Base-by-base conservation (phyloP, 768 basidiomycete genomes). In the Hebeloma cylindrosporum region DNA sequence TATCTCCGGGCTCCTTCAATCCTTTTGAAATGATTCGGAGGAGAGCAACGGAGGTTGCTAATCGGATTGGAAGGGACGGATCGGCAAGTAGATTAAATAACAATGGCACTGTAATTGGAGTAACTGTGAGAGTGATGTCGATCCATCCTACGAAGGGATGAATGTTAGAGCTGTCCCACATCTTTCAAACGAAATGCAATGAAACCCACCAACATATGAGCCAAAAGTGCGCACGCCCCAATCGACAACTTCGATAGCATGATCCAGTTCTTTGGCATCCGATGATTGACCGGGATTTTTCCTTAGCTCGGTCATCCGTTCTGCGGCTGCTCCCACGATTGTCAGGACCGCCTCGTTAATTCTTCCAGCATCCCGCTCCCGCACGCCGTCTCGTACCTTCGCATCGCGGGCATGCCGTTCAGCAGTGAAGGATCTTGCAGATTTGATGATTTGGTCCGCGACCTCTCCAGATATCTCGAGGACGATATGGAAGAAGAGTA, bases 401-500 rank as follows among this genome's bases (percentile, higher is more conserved):
- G 72, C 82, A 68, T 99, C 96, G 43, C 93, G 81, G 33, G 76
- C 71, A 60, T 92, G 84, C 36, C 96, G 79, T 37, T 73, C 79
- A 6, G 74, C 68, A 42, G 73, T 82, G 61, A 79, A 93, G 31
- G 80, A 63, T 39, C 94, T 75, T 10, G 93, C 94, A 38, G 88
- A 78, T 67, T 95, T 93, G 57, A 98, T 82, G 50, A 92, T 81
- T 58, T 91, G 88, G 69, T 99, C 96, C 38, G 92, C 92, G n/a
- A 98, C 88, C 65, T 99, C 96, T 9, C 89, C 88, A 0, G 93
- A 94, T 42, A 98, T 94, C 64, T 99, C 96, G 47, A 88, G 82
- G 32, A 99, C 75, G 54, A 97, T 75, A 58, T 89, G 93, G 63
- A 98, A 89, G 63, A 96, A 83, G 46, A 99, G 78, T 21, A 93